Evolutionary conservation across 352 stramenopile genomes (phyloP).

Genomic region (Vaucheria bursata): DNA sequence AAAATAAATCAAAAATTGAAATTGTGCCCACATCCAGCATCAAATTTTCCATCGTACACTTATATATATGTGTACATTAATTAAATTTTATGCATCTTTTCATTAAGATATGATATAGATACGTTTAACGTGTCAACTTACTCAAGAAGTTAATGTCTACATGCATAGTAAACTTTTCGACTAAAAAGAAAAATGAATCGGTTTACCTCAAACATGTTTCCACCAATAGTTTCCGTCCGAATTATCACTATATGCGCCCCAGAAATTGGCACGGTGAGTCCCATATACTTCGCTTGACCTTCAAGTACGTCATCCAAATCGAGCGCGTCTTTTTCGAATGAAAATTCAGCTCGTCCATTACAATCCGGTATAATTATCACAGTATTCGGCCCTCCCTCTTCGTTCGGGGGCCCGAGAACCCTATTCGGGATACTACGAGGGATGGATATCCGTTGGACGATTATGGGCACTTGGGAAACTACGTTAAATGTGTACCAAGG

Average conservation of each 20-base stretch:
- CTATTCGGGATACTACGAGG: background rate
- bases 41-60: too few relatives aligned
- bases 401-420: conserved; percentile 15
- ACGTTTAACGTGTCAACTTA: too few relatives aligned
- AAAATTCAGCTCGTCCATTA: conserved; percentile 39
- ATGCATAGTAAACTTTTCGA: conserved; percentile 4
- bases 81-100: too few relatives aligned
- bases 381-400: conserved; percentile 36
- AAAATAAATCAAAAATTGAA: too few relatives aligned
- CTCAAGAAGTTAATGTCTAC: too few relatives aligned
- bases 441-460: conserved; percentile 18
- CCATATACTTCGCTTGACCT: conserved; percentile 16
- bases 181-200: background rate
- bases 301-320: conserved; percentile 11
- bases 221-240: background rate
- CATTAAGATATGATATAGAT: too few relatives aligned
- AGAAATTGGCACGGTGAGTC: conserved; percentile 10
- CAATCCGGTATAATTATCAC: conserved; percentile 43
- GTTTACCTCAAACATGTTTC: conserved; percentile 16
- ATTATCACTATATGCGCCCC: conserved; percentile 24
- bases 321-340: conserved; percentile 32
- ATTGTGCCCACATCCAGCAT: too few relatives aligned
- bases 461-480: conserved; percentile 9
- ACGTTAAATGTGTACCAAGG: conserved; percentile 43
- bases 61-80: too few relatives aligned